Conservation (phyloP, 805 yeast genomes). For the Clavispora santaluciae region DNA sequence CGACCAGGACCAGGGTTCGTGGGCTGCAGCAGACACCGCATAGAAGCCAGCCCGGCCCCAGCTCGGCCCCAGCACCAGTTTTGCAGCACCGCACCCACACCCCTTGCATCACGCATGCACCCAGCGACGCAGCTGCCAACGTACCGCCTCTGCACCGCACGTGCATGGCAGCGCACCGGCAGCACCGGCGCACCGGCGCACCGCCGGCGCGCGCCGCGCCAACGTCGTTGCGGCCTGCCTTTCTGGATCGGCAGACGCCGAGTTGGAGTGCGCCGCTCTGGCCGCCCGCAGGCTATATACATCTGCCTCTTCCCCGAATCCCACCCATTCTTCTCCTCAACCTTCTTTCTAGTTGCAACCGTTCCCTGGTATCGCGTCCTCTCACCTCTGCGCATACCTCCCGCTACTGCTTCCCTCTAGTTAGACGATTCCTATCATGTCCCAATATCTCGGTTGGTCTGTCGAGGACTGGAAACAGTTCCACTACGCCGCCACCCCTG, state of each 20-base stretch:
- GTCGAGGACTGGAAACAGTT: constrained; percentile 70
- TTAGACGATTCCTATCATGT: background rate
- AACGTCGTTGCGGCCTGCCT: background rate
- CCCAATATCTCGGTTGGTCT: constrained; percentile 60
- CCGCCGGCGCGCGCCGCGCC: background rate
- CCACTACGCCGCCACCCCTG: constrained; percentile 59
- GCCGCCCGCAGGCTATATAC: background rate
- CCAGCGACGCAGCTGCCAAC: too few relatives aligned
- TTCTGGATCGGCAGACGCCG: background rate
- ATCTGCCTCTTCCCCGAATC: background rate
- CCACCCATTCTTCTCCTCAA: background rate
- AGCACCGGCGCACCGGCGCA: background rate
- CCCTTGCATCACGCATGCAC: too few relatives aligned
- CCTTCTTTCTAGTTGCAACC: background rate
- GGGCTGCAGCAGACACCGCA: too few relatives aligned
- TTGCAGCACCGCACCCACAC: too few relatives aligned
- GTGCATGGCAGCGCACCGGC: background rate
- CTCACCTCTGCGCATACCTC: background rate
- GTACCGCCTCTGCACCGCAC: too few relatives aligned
- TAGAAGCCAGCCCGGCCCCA: too few relatives aligned
- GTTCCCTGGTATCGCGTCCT: background rate
- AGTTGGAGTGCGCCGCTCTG: background rate
- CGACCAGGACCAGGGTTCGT: too few relatives aligned
- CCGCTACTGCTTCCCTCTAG: background rate
- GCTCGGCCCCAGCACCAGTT: too few relatives aligned